phyloP scores from a whole-genome alignment of 2,329 filamentous ascomycete species.

The Rhynchosporium secalis region DNA sequence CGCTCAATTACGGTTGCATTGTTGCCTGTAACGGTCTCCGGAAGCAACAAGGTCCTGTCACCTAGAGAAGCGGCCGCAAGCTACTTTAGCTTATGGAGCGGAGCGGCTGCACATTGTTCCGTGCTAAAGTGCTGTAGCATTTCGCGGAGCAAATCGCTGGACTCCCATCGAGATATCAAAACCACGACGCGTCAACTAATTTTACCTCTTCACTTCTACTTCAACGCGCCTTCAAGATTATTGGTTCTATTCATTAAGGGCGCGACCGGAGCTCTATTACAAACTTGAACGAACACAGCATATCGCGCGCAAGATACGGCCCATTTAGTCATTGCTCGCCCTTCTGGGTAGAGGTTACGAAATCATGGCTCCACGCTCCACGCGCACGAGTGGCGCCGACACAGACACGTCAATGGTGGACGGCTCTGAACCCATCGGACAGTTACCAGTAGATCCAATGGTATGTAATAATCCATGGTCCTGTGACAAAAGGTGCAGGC shows the following conservation, averaged over 20 bases:
- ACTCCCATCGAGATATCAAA: background rate
- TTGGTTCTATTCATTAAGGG: background rate
- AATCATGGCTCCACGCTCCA: conserved; percentile 57
- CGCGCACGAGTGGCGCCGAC: conserved; percentile 50
- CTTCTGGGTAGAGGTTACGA: conserved; percentile 28
- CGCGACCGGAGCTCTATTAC: background rate
- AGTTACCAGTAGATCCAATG: conserved; percentile 40
- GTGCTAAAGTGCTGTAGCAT: too few species aligned
- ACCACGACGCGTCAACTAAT: background rate
- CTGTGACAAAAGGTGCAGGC: background rate
- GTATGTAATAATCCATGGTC: conserved; percentile 26
- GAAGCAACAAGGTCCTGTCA: too few species aligned
- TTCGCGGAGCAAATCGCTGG: too few species aligned
- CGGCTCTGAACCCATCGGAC: conserved; percentile 46
- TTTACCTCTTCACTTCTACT: background rate
- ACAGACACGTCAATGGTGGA: conserved; percentile 62
- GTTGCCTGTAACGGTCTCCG: too few species aligned
- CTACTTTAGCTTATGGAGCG: too few species aligned
- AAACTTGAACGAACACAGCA: background rate
- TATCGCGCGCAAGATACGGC: background rate
- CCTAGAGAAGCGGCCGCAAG: too few species aligned
- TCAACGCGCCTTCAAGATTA: background rate
- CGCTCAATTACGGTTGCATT: too few species aligned
- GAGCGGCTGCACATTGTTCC: too few species aligned
- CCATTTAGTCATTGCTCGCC: conserved; percentile 17